Evolutionary conservation across 169 alveolate genomes (phyloP).

Genomic region (Cryptosporidium bovis): DNA sequence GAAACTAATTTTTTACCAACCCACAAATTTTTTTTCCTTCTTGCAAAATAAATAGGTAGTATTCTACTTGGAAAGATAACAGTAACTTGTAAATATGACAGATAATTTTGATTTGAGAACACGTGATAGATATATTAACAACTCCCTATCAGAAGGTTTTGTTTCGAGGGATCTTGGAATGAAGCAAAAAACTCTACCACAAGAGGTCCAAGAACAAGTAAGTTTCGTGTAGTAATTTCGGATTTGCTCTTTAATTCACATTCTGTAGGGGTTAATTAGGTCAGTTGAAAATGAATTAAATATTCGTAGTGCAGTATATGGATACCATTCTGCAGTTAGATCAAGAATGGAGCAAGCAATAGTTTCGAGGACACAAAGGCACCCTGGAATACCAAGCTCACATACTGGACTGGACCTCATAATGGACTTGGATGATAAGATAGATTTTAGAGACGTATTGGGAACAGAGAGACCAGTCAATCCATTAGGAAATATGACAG

Average conservation of each 20-base stretch:
- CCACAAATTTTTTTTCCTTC: no score
- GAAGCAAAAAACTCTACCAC: constrained; percentile 40
- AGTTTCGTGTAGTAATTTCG: neutral
- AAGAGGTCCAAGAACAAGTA: constrained; percentile 63
- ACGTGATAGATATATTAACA: constrained; percentile 26
- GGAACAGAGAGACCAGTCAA: constrained; percentile 28
- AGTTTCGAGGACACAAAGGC: constrained; percentile 57
- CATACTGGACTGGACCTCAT: constrained; percentile 42
- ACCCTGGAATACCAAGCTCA: constrained; percentile 71
- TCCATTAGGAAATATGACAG: constrained; percentile 40
- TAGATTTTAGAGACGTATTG: constrained; percentile 38
- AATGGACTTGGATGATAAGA: constrained; percentile 40
- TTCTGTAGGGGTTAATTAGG: constrained; percentile 41
- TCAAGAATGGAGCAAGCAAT: constrained; percentile 59
- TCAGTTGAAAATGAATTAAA: constrained; percentile 19
- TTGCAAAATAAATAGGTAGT: neutral
- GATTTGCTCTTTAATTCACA: neutral
- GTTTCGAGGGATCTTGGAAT: constrained; percentile 63
- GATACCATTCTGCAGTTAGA: constrained; percentile 53
- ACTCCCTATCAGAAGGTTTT: constrained; percentile 41
- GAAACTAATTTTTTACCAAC: no score
- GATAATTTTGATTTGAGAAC: constrained; percentile 32
- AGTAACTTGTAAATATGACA: no score
- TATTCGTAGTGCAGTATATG: constrained; percentile 26
- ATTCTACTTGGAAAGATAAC: constrained; percentile 27